Evolutionary conservation across 306 rosid species (phyloP).

Genomic region (Pachyrhizus erosus): DNA sequence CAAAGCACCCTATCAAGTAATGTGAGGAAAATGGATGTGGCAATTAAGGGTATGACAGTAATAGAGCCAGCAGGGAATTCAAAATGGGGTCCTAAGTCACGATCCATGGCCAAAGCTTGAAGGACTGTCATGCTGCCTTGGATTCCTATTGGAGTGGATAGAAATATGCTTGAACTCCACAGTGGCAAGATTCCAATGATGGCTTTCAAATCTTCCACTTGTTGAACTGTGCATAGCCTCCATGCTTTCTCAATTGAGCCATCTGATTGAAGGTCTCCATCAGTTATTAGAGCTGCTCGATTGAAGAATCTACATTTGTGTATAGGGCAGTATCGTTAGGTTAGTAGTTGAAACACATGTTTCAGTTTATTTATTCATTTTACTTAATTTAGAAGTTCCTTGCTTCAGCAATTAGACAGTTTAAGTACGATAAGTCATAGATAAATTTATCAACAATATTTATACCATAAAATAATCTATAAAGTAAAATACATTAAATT

Average conservation of each 20-base stretch:
- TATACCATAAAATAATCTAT: no score
- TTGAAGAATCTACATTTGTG: constrained; percentile 57
- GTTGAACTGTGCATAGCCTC: constrained; percentile 61
- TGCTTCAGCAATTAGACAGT: no score
- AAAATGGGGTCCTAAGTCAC: constrained; percentile 60
- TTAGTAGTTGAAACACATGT: background rate
- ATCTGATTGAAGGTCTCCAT: constrained; percentile 54
- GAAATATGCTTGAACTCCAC: constrained; percentile 60
- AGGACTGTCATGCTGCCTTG: constrained; percentile 58
- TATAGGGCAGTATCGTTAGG: background rate
- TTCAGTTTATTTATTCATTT: no score
- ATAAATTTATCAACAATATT: no score
- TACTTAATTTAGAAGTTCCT: no score
- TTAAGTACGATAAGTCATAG: no score
- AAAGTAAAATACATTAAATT: no score
- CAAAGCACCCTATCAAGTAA: constrained; percentile 55
- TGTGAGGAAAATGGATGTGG: constrained; percentile 52
- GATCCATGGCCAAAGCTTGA: constrained; percentile 68
- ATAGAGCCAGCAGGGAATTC: constrained; percentile 59
- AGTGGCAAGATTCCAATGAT: constrained; percentile 55
- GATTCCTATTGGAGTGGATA: constrained; percentile 54
- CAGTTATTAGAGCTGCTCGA: constrained; percentile 52
- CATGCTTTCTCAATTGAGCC: constrained; percentile 59
- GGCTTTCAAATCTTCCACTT: constrained; percentile 66
- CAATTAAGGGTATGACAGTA: constrained; percentile 38